Conservation (phyloP, 176 grass and related monocot species). For the Zoysia pacifica region DNA sequence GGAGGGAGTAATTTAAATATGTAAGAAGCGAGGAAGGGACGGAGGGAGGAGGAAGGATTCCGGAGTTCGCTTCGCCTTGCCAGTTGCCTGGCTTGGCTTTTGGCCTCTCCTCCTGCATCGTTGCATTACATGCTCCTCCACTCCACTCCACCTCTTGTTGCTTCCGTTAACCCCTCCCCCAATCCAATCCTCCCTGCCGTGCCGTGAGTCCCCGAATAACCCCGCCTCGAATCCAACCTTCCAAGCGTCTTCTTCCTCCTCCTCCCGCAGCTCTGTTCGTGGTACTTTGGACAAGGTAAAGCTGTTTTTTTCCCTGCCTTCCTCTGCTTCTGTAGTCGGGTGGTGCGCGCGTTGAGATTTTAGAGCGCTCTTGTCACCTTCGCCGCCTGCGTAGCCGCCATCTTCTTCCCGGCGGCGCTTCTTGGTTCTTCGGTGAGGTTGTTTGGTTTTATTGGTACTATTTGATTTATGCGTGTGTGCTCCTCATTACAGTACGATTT, state of each 20-base stretch:
- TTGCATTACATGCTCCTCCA: slow-evolving; percentile 41
- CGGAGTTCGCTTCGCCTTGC: slow-evolving; percentile 34
- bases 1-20: slow-evolving; percentile 47
- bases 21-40: neutral
- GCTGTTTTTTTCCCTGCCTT: neutral
- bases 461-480: neutral
- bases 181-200: slow-evolving; percentile 24
- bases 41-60: neutral
- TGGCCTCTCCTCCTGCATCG: slow-evolving; percentile 26
- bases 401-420: slow-evolving; percentile 10
- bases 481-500: neutral
- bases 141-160: slow-evolving; percentile 45
- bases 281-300: slow-evolving; percentile 44
- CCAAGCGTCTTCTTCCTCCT: slow-evolving; percentile 50
- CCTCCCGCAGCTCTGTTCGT: slow-evolving; percentile 25
- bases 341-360: neutral
- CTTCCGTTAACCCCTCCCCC: slow-evolving; percentile 50
- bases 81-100: slow-evolving; percentile 36
- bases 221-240: slow-evolving; percentile 64
- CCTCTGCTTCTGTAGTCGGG: neutral
- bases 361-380: slow-evolving; percentile 2
- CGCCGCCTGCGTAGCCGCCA: neutral
- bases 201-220: slow-evolving; percentile 35
- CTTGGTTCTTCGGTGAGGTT: slow-evolving; percentile 39
- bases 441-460: neutral